Conservation (phyloP, 768 basidiomycete genomes). For the Kockovaella imperatae region DNA sequence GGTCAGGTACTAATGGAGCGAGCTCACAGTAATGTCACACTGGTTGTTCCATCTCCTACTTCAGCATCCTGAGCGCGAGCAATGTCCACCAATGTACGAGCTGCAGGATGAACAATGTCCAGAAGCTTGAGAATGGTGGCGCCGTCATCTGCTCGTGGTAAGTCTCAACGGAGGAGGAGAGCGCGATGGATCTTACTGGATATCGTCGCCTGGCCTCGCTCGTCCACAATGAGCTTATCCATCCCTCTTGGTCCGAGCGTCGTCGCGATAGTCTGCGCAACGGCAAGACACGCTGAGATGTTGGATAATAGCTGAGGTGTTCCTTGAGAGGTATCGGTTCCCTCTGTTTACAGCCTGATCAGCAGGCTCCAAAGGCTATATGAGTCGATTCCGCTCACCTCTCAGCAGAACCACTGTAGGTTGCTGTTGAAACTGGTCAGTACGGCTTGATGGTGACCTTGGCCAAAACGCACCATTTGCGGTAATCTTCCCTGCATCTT, state of each 20-base stretch:
- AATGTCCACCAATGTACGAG: constrained; percentile 94
- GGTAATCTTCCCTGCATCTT: constrained; percentile 41
- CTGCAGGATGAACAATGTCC: constrained; percentile 96
- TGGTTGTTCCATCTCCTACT: constrained; percentile 97
- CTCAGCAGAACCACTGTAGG: constrained; percentile 92
- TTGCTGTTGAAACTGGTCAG: constrained; percentile 58
- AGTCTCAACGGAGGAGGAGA: neutral
- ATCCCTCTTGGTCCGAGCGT: constrained; percentile 98
- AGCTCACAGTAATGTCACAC: constrained; percentile 68
- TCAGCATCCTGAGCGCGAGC: constrained; percentile 98
- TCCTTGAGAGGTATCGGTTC: constrained; percentile 92
- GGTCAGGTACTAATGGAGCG: neutral
- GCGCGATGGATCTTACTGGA: constrained; percentile 51
- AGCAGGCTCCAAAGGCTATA: neutral
- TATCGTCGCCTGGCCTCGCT: constrained; percentile 92
- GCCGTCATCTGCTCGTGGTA: constrained; percentile 60
- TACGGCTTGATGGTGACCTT: neutral
- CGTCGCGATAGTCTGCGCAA: constrained; percentile 80
- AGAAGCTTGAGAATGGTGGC: constrained; percentile 96
- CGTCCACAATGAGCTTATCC: constrained; percentile 95
- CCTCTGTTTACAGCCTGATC: constrained; percentile 50
- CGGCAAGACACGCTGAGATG: constrained; percentile 91
- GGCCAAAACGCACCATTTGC: constrained; percentile 30
- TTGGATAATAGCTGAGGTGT: constrained; percentile 86
- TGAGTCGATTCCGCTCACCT: constrained; percentile 19